These are phyloP conservation scores for Rhinocladiella similis DNA, from an alignment of 2,329 filamentous ascomycete species.

Conservation along the genomic window DNA sequence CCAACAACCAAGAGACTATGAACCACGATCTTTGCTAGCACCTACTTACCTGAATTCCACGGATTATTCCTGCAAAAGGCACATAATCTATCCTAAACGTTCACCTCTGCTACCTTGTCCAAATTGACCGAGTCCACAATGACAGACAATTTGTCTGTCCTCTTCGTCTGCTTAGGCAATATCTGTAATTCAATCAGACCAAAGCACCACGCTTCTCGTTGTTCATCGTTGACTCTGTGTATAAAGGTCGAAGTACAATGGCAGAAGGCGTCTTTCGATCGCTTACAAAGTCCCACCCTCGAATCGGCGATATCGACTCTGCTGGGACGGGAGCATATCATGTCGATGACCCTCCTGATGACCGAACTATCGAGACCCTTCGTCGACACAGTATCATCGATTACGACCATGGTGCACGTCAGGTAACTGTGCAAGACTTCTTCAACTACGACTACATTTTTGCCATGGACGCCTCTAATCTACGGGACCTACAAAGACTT, in stretches of 20 bases:
- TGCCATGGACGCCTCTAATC: constrained; percentile 87
- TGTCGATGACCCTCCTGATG: constrained; percentile 71
- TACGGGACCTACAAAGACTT: constrained; percentile 57
- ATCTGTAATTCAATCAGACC: constrained; percentile 61
- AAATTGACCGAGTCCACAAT: neutral
- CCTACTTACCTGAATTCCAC: neutral
- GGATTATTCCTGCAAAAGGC: too few relatives aligned
- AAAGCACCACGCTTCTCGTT: too few relatives aligned
- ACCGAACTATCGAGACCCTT: constrained; percentile 79
- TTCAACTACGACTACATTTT: constrained; percentile 87
- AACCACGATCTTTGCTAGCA: neutral
- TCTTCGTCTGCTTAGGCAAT: constrained; percentile 96
- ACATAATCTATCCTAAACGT: too few relatives aligned
- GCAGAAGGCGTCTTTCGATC: constrained; percentile 88
- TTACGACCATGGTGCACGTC: constrained; percentile 75
- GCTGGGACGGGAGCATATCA: constrained; percentile 93
- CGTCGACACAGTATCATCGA: constrained; percentile 70
- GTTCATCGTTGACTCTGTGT: neutral
- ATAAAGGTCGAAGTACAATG: constrained; percentile 75
- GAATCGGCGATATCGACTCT: constrained; percentile 73
- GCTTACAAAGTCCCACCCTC: constrained; percentile 52
- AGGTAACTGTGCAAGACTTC: constrained; percentile 73
- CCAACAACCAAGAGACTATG: too few relatives aligned
- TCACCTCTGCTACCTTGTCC: too few relatives aligned
- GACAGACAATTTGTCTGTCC: constrained; percentile 60